phyloP scores from a whole-genome alignment of 371 early-diverging fungal genomes.

The Lichtheimia ornata region DNA sequence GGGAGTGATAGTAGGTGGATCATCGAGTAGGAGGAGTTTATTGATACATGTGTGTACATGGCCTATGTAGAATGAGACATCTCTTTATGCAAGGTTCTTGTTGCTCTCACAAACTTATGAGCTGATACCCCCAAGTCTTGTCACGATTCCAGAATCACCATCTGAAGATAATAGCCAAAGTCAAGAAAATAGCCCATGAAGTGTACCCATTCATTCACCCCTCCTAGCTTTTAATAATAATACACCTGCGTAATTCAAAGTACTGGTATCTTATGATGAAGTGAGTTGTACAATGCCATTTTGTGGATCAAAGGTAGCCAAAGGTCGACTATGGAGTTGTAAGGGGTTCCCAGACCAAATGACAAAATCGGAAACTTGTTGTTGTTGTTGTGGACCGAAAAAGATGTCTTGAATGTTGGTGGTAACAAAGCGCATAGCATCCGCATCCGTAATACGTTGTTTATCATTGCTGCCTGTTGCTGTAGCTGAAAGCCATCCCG shows the following conservation, averaged over 20 bases:
- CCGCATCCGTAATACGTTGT: conserved; percentile 44
- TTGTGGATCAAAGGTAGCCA: conserved; percentile 3
- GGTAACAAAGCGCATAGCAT: conserved; percentile 72
- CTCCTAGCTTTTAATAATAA: too few species aligned
- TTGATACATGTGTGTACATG: neutral
- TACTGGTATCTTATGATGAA: too few species aligned
- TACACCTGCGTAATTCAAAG: too few species aligned
- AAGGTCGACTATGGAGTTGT: conserved; percentile 49
- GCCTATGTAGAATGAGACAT: conserved; percentile 67
- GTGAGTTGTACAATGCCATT: too few species aligned
- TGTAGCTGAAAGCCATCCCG: conserved; percentile 68
- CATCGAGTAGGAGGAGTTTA: neutral
- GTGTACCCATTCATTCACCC: too few species aligned
- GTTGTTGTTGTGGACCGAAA: conserved; percentile 29
- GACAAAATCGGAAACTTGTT: conserved; percentile 35
- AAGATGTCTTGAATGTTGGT: conserved; percentile 69
- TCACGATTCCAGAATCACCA: conserved; percentile 60
- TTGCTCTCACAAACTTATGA: conserved; percentile 65
- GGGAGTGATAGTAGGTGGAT: neutral
- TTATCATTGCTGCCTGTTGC: conserved; percentile 30
- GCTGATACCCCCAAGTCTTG: conserved; percentile 62
- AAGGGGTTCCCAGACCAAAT: conserved; percentile 61
- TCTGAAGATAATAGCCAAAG: too few species aligned
- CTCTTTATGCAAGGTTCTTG: conserved; percentile 80
- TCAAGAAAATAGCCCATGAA: too few species aligned